Base-by-base conservation (phyloP, 306 rosid species). In the Castanospermum australe region DNA sequence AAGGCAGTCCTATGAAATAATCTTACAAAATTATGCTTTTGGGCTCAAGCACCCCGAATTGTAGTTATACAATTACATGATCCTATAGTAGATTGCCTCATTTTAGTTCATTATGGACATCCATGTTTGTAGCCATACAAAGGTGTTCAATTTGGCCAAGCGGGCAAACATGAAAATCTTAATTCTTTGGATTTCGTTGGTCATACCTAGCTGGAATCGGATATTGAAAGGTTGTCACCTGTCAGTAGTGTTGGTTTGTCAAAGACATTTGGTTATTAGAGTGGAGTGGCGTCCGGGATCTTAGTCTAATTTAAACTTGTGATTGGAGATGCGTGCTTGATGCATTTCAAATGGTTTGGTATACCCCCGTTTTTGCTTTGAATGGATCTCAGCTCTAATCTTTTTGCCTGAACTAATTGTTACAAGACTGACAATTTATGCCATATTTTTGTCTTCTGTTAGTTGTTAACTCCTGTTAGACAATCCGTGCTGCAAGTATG, bases 321-420 rank as follows among this genome's bases (percentile, higher is more conserved):
- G 54, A 52, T 65, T 41, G 48, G 56, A 81, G 45, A 78, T 73
- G 52, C 8, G n/a, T 33, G 62, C 41, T 67, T 64, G 9, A 36
- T 9, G 48, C n/a, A 36, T 7, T 35, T 56, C 11, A 22, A 64
- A 55, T 64, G 17, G 33, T 65, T 63, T 79, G 51, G 15, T 6
- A 39, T 8, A 2, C 30, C 36, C 38, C 9, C n/a, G 7, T 14
- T 51, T 20, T 25, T 63, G 60, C 62, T 47, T 67, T 75, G 15
- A 14, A 45, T 62, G 63, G 65, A 70, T 47, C 51, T 59, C 15
- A 30, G 63, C 47, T 32, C n/a, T n/a, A n/a, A n/a, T n/a, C 22
- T 7, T 59, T 75, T 67, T 18, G 1, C 30, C 30, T 25, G 8
- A 24, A 32, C 22, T 38, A 14, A 38, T 39, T 67, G 76, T 36